phyloP scores from a whole-genome alignment of 2,329 filamentous ascomycete genomes.

The Purpureocillium lavendulum region DNA sequence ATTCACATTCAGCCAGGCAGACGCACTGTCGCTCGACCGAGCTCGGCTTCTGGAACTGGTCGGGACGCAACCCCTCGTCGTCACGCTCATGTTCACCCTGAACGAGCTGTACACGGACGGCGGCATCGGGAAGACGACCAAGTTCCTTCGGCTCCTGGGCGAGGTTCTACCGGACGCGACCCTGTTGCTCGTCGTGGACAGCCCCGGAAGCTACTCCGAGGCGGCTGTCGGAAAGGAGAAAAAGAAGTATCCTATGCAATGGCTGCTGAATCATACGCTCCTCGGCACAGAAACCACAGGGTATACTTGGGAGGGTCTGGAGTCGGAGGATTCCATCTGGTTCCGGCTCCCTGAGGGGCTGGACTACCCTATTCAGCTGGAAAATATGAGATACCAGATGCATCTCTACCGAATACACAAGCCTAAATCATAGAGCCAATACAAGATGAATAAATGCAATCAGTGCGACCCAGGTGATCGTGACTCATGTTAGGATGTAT shows the following conservation, averaged over 20 bases:
- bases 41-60: slow-evolving; percentile 23
- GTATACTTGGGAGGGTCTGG: slow-evolving; percentile 62
- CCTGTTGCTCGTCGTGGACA: slow-evolving; percentile 79
- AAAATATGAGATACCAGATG: slow-evolving; percentile 93
- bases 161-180: slow-evolving; percentile 47
- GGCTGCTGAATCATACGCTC: slow-evolving; percentile 79
- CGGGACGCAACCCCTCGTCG: slow-evolving; percentile 36
- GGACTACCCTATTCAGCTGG: slow-evolving; percentile 74
- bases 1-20: slow-evolving; percentile 34
- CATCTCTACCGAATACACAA: slow-evolving; percentile 59
- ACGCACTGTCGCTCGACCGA: slow-evolving; percentile 36
- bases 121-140: slow-evolving; percentile 64
- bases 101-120: slow-evolving; percentile 87
- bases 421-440: slow-evolving; percentile 7
- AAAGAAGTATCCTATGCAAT: slow-evolving; percentile 84
- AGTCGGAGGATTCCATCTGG: slow-evolving; percentile 74
- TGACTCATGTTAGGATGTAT: neutral
- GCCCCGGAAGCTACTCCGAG: slow-evolving; percentile 87
- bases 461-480: too few species aligned
- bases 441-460: neutral
- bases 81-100: slow-evolving; percentile 87
- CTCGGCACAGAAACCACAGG: slow-evolving; percentile 32
- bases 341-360: slow-evolving; percentile 64
- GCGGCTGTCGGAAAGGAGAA: slow-evolving; percentile 56
- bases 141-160: slow-evolving; percentile 64